Base-by-base conservation (phyloP, 177 flowering plant genomes). In the Telopea speciosissima region DNA sequence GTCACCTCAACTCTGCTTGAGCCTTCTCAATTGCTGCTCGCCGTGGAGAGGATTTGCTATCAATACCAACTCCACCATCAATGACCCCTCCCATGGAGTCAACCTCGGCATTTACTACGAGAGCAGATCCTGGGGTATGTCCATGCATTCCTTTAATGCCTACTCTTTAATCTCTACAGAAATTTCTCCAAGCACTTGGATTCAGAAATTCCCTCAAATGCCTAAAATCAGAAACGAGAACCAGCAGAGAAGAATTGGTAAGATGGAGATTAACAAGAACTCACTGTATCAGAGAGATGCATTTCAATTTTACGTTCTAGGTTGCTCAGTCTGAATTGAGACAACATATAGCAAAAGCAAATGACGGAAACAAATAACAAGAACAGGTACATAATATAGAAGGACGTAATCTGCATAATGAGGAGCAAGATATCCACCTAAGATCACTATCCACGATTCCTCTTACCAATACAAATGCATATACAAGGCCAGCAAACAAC, bases 41-140 rank as follows among this genome's bases (percentile, higher is more conserved):
- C 26, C 88, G 87, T 36, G 95, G 97, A 87, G 98, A 90, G 84
- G 93, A 78, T 80, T 84, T 85, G 75, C 76, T 76, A 67, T 87
- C 85, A 80, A 82, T 73, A 68, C 86, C 94, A 75, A 82, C 85
- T 84, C 92, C 91, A 61, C 89, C 88, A 64, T 89, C 96, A 79
- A 91, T 82, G 79, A 87, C 91, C 74, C 96, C 98, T 83, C 98
- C 97, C 99, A 93, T 91, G 85, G 94, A 95, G 89, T 91, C 96
- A 79, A 89, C 90, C 82, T 89, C 92, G 69, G 93, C 97, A 90
- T 94, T 87, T 85, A 86, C 89, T 77, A 90, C 40, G 75, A 86
- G 70, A 77, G 81, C 81, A 85, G 81, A 74, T 70, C 85, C 90
- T 72, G 86, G 79, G 75, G 84, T 79, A 79, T 81, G 85, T 83